phyloP scores from a whole-genome alignment of 495 filamentous ascomycete genomes.

The Acidiella bohemica region DNA sequence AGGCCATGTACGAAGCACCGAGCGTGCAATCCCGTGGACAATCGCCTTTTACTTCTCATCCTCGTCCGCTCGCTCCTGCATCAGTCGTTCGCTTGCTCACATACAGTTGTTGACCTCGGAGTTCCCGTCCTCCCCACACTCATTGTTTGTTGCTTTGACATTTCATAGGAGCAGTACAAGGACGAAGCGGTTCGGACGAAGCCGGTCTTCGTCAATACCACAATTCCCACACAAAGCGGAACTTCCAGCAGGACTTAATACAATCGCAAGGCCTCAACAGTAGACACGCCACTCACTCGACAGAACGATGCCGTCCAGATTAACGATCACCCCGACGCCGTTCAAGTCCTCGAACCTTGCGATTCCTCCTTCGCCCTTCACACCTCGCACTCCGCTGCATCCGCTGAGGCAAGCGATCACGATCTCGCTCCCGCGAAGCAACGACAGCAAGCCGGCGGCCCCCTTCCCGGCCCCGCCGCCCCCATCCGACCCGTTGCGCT shows the following conservation, averaged over 20 bases:
- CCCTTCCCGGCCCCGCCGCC: conserved; percentile 7
- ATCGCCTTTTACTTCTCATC: no score
- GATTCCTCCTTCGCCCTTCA: conserved; percentile 28
- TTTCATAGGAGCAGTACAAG: not conserved
- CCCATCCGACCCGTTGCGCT: conserved; percentile 24
- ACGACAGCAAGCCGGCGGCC: not conserved
- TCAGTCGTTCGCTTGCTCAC: no score
- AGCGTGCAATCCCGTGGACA: no score
- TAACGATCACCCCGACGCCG: conserved; percentile 20
- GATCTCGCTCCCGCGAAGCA: not conserved
- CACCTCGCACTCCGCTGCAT: conserved; percentile 23
- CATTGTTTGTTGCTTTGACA: no score
- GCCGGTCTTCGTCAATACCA: conserved; percentile 13
- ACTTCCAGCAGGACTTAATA: not conserved
- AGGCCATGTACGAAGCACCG: no score
- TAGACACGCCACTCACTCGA: no score
- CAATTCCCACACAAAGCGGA: not conserved
- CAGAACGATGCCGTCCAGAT: conserved; percentile 8
- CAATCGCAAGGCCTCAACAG: no score
- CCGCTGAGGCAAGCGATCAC: conserved; percentile 7
- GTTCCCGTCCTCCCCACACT: no score
- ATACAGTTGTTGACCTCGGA: no score
- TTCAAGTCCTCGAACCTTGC: conserved; percentile 27
- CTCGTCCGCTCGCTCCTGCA: no score
- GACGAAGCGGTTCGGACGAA: no score